Evolutionary conservation across 164 flowering plant genomes (phyloP).

Genomic region (Platanus orientalis): DNA sequence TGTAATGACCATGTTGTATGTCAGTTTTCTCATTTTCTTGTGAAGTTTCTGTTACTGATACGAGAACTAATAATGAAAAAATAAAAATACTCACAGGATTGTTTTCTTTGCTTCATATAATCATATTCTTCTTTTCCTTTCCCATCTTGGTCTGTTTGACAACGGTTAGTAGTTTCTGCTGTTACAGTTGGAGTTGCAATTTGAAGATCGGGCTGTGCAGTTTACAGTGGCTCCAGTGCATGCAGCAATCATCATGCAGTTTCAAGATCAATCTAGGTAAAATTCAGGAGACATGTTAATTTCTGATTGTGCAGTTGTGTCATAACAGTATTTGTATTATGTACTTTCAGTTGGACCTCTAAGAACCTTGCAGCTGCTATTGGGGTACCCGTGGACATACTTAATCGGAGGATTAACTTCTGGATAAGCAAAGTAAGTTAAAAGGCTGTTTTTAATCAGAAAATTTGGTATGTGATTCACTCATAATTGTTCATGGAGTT

Average conservation of each 20-base stretch:
- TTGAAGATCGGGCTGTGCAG: slow-evolving; percentile 72
- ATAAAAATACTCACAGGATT: too few species aligned
- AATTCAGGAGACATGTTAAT: background rate
- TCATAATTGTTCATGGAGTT: background rate
- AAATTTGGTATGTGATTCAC: background rate
- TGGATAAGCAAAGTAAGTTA: slow-evolving; percentile 88
- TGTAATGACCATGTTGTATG: too few species aligned
- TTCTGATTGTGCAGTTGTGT: background rate
- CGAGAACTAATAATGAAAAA: too few species aligned
- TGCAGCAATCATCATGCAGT: slow-evolving; percentile 88
- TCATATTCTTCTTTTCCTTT: too few species aligned
- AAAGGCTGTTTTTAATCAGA: background rate
- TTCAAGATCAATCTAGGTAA: slow-evolving; percentile 81
- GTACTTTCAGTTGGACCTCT: slow-evolving; percentile 77
- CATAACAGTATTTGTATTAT: slow-evolving; percentile 1
- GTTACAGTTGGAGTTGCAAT: slow-evolving; percentile 83
- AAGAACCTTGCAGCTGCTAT: slow-evolving; percentile 72
- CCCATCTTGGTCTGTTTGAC: background rate
- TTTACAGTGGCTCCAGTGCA: slow-evolving; percentile 84
- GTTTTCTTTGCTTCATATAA: too few species aligned
- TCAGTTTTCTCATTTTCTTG: too few species aligned
- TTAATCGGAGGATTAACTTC: slow-evolving; percentile 73
- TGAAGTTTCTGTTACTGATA: too few species aligned
- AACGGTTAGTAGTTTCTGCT: slow-evolving; percentile 1
- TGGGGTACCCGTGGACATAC: slow-evolving; percentile 75